These are phyloP conservation scores for Whalleya microplaca DNA, from an alignment of 2,329 filamentous ascomycete genomes.

Conservation along the genomic window DNA sequence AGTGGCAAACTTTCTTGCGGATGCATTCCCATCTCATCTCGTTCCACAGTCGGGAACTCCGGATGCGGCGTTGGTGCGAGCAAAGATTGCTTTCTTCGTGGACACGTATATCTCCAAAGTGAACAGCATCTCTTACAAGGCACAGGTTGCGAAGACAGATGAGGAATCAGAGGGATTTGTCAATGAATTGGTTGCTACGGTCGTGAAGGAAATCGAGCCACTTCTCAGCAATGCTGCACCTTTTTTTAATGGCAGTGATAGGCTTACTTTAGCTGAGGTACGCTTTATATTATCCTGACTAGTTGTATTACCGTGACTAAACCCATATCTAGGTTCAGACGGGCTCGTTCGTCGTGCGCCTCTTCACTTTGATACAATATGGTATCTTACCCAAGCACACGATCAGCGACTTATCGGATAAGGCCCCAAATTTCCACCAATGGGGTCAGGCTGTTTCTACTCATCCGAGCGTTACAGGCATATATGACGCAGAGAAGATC, in stretches of 20 bases:
- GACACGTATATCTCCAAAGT: conserved; percentile 71
- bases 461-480: conserved; percentile 68
- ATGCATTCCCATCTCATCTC: conserved; percentile 70
- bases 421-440: conserved; percentile 67
- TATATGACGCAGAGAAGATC: conserved; percentile 59
- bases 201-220: conserved; percentile 75
- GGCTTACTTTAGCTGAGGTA: conserved; percentile 76
- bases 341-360: conserved; percentile 69
- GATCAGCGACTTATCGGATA: conserved; percentile 49
- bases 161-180: conserved; percentile 54
- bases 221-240: conserved; percentile 60
- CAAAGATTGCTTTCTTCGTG: conserved; percentile 71
- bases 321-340: conserved; percentile 54
- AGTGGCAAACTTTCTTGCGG: conserved; percentile 72
- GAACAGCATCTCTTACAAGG: conserved; percentile 35
- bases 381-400: conserved; percentile 56
- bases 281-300: conserved; percentile 3
- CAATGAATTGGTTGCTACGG: conserved; percentile 55
- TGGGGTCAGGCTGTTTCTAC: conserved; percentile 66
- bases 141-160: conserved; percentile 46
- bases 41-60: conserved; percentile 57
- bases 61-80: conserved; percentile 64
- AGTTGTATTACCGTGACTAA: neutral
- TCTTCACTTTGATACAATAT: conserved; percentile 58
- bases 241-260: conserved; percentile 67